phyloP scores from a whole-genome alignment of 1,139 yeast species.

The Pichia cactophila region DNA sequence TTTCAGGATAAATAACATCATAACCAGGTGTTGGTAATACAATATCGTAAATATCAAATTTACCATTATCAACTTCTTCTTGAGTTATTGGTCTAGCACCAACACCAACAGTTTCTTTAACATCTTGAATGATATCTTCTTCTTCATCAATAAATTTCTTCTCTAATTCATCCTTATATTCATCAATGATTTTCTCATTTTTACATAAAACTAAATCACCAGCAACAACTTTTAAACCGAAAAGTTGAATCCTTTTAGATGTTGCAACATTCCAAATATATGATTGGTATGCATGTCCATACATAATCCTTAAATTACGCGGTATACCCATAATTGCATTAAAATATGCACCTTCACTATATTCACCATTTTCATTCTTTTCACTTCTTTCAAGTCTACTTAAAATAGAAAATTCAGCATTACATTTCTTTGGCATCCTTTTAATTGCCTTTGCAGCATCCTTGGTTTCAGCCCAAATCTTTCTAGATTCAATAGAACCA shows the following conservation, averaged over 20 bases:
- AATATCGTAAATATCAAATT: slow-evolving; percentile 68
- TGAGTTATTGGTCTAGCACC: slow-evolving; percentile 67
- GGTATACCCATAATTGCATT: slow-evolving; percentile 89
- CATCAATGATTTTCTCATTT: slow-evolving; percentile 23
- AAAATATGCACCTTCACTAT: slow-evolving; percentile 46
- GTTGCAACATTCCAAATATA: slow-evolving; percentile 90
- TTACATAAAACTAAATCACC: slow-evolving; percentile 70
- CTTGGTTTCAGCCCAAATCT: slow-evolving; percentile 68
- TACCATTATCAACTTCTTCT: slow-evolving; percentile 57
- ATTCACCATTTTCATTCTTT: slow-evolving; percentile 41
- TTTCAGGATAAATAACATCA: slow-evolving; percentile 75
- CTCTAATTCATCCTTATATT: slow-evolving; percentile 16
- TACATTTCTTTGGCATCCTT: slow-evolving; percentile 78
- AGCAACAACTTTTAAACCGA: slow-evolving; percentile 60
- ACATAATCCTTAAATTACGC: slow-evolving; percentile 85
- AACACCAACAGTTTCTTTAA: slow-evolving; percentile 43
- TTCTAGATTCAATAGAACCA: slow-evolving; percentile 74
- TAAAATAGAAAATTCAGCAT: slow-evolving; percentile 76
- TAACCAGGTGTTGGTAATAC: slow-evolving; percentile 95
- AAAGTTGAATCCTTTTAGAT: slow-evolving; percentile 63
- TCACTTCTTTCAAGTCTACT: slow-evolving; percentile 43
- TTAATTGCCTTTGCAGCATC: slow-evolving; percentile 60
- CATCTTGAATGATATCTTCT: slow-evolving; percentile 57
- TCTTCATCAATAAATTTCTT: slow-evolving; percentile 26
- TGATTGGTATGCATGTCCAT: slow-evolving; percentile 95